phyloP scores from a whole-genome alignment of 2,329 filamentous ascomycete genomes.

The Lasiodiplodia hormozganensis region DNA sequence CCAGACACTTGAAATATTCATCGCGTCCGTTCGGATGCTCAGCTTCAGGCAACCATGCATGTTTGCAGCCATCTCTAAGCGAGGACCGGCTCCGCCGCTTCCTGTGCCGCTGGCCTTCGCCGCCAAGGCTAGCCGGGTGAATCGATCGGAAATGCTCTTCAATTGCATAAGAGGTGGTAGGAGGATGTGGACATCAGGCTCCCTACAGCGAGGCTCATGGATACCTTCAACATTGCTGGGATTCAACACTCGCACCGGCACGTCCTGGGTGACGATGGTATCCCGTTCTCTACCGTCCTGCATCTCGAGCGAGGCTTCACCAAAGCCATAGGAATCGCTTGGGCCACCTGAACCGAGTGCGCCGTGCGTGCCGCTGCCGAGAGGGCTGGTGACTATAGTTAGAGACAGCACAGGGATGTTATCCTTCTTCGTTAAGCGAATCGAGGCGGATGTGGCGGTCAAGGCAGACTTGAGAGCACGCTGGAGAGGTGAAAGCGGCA shows the following conservation, averaged over 20 bases:
- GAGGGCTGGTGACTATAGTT: slow-evolving; percentile 81
- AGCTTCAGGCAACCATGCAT: slow-evolving; percentile 89
- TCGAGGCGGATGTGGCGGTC: slow-evolving; percentile 78
- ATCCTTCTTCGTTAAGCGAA: slow-evolving; percentile 93
- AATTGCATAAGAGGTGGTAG: slow-evolving; percentile 86
- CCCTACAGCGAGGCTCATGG: slow-evolving; percentile 87
- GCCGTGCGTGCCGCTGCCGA: slow-evolving; percentile 55
- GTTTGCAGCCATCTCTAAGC: slow-evolving; percentile 87
- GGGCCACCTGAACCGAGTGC: slow-evolving; percentile 39
- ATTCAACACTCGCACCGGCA: slow-evolving; percentile 90
- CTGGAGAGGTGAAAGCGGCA: slow-evolving; percentile 85
- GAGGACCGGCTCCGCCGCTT: slow-evolving; percentile 54
- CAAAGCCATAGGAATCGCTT: slow-evolving; percentile 38
- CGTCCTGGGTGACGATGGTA: slow-evolving; percentile 92
- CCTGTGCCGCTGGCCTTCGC: slow-evolving; percentile 46
- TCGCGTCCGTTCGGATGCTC: slow-evolving; percentile 79
- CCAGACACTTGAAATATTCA: slow-evolving; percentile 88
- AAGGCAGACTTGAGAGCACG: slow-evolving; percentile 90
- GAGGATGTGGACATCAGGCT: slow-evolving; percentile 93
- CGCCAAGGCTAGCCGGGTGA: slow-evolving; percentile 75
- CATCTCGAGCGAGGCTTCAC: slow-evolving; percentile 49
- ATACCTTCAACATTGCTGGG: slow-evolving; percentile 87
- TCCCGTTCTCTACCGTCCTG: slow-evolving; percentile 73
- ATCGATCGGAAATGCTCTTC: slow-evolving; percentile 93
- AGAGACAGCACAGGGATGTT: slow-evolving; percentile 85